These are phyloP conservation scores for Monilinia vaccinii-corymbosi DNA, from an alignment of 2,329 filamentous ascomycete genomes.

Conservation along the genomic window DNA sequence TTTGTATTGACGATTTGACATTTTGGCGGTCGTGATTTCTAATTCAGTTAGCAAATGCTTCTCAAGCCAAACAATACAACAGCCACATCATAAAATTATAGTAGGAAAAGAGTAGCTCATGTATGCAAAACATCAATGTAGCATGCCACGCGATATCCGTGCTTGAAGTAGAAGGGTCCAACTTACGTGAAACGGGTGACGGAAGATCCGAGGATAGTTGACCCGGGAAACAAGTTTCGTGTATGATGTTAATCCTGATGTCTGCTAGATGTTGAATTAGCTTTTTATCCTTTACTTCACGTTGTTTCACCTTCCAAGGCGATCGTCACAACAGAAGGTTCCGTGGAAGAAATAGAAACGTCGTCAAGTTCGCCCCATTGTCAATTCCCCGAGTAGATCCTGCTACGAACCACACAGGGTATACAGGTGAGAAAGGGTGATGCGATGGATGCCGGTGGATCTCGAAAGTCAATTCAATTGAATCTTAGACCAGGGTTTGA, in stretches of 20 bases:
- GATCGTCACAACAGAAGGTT: slow-evolving; percentile 20
- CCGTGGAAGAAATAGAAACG: slow-evolving; percentile 16
- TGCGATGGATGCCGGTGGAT: slow-evolving; percentile 17
- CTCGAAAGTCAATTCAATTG: background rate
- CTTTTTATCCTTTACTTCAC: slow-evolving; percentile 10
- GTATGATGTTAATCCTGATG: slow-evolving; percentile 11
- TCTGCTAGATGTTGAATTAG: slow-evolving; percentile 19
- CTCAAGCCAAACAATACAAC: slow-evolving; percentile 14
- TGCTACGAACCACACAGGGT: slow-evolving; percentile 13
- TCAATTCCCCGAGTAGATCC: slow-evolving; percentile 17
- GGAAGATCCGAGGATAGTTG: slow-evolving; percentile 1
- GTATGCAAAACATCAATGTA: slow-evolving; percentile 12
- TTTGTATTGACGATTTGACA: slow-evolving; percentile 35
- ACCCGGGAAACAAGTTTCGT: slow-evolving; percentile 19
- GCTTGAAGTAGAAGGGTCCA: slow-evolving; percentile 15
- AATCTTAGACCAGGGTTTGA: background rate
- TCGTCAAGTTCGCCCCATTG: slow-evolving; percentile 8
- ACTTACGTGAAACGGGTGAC: slow-evolving; percentile 16
- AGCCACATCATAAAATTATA: background rate
- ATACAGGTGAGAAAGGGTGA: slow-evolving; percentile 16
- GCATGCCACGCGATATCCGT: slow-evolving; percentile 22
- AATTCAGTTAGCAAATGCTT: slow-evolving; percentile 17
- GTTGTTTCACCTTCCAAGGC: slow-evolving; percentile 14
- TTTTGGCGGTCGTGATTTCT: slow-evolving; percentile 14
- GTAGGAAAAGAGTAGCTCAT: slow-evolving; percentile 2